phyloP scores from a whole-genome alignment of 768 basidiomycete species.

The Paxillus ammoniavirescens region DNA sequence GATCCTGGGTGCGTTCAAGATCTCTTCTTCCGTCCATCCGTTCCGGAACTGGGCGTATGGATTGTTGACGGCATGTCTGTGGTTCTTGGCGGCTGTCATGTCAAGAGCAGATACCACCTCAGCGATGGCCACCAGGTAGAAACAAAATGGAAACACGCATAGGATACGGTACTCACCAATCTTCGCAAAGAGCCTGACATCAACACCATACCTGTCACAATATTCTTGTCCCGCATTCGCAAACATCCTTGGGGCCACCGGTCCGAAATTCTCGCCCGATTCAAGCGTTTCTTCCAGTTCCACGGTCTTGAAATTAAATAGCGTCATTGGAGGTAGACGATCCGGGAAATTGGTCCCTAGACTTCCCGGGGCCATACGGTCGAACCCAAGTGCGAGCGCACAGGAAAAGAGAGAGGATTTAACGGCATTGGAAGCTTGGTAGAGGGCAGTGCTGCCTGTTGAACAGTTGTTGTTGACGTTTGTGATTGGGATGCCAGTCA shows the following conservation, averaged over 20 bases:
- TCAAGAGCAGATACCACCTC: slow-evolving; percentile 3
- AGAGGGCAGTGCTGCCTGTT: slow-evolving; percentile 77
- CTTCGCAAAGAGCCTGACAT: slow-evolving; percentile 64
- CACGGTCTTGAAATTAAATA: slow-evolving; percentile 42
- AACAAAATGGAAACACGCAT: neutral
- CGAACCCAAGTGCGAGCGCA: slow-evolving; percentile 81
- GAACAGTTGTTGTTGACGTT: slow-evolving; percentile 91
- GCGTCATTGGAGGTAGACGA: slow-evolving; percentile 43
- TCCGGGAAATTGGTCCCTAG: slow-evolving; percentile 64
- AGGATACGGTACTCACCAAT: slow-evolving; percentile 51
- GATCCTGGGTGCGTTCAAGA: slow-evolving; percentile 65
- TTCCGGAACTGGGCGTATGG: slow-evolving; percentile 85
- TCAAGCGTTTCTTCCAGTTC: slow-evolving; percentile 48
- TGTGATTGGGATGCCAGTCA: slow-evolving; percentile 80
- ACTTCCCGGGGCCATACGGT: slow-evolving; percentile 78
- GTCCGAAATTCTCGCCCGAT: slow-evolving; percentile 63
- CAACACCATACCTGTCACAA: slow-evolving; percentile 69
- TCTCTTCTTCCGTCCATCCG: slow-evolving; percentile 72
- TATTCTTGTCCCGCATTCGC: slow-evolving; percentile 74
- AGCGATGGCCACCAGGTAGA: neutral
- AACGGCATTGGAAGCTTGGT: slow-evolving; percentile 67
- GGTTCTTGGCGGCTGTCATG: slow-evolving; percentile 74
- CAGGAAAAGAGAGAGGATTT: slow-evolving; percentile 72
- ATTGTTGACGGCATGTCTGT: slow-evolving; percentile 77
- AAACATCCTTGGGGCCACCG: slow-evolving; percentile 71